These are phyloP conservation scores for Helotiales sp. DNA, from an alignment of 2,329 filamentous ascomycete genomes.

Conservation along the genomic window DNA sequence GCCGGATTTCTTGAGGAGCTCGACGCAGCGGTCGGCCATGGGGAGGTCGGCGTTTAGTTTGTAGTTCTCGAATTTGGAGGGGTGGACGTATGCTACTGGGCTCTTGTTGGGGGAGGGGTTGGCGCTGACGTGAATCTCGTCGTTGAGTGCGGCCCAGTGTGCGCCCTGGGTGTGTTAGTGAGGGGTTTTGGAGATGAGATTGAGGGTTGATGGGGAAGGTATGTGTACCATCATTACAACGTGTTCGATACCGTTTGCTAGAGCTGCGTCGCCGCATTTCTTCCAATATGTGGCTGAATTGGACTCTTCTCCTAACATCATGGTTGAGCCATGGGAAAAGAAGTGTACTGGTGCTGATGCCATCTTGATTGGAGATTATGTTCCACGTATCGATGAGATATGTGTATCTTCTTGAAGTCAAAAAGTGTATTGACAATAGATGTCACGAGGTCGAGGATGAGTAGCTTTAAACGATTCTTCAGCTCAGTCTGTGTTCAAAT, in stretches of 20 bases:
- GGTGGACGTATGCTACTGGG: slow-evolving; percentile 66
- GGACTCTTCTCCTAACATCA: slow-evolving; percentile 69
- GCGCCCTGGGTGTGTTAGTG: slow-evolving; percentile 48
- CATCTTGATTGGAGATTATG: background rate
- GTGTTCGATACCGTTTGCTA: slow-evolving; percentile 58
- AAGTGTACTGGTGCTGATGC: slow-evolving; percentile 27
- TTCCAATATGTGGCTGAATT: slow-evolving; percentile 66
- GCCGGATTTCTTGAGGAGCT: slow-evolving; percentile 49
- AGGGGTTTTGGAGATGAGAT: background rate
- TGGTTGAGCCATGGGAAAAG: slow-evolving; percentile 70
- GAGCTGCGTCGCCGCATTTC: slow-evolving; percentile 61
- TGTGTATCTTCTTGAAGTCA: too few species aligned
- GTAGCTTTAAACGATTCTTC: too few species aligned
- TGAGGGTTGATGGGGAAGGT: background rate
- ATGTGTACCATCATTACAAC: slow-evolving; percentile 61
- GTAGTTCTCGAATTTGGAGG: slow-evolving; percentile 64
- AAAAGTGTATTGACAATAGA: too few species aligned
- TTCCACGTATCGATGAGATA: too few species aligned
- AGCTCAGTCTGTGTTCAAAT: too few species aligned
- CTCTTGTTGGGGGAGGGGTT: slow-evolving; percentile 61
- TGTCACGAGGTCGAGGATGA: too few species aligned
- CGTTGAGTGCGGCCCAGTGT: slow-evolving; percentile 61
- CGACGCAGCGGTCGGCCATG: slow-evolving; percentile 50
- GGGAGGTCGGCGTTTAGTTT: slow-evolving; percentile 58
- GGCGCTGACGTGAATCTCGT: slow-evolving; percentile 59